Conservation (phyloP, 1,284 basidiomycete genomes). For the Vanrija sp. region DNA sequence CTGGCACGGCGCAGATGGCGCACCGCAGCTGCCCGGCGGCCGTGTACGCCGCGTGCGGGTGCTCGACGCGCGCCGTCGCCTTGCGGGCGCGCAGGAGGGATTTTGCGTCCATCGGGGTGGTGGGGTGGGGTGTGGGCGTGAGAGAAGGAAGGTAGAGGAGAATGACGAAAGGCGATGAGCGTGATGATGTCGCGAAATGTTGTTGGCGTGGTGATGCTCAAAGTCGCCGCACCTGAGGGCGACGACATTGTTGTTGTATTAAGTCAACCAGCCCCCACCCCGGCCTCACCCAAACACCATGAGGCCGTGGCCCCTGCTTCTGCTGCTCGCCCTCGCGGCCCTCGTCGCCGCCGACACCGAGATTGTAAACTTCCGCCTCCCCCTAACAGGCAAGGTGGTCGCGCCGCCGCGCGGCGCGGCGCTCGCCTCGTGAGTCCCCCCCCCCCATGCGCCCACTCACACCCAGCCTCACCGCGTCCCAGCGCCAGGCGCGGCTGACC, state of each 20-base stretch:
- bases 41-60: slow-evolving; percentile 42
- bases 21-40: slow-evolving; percentile 42
- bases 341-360: slow-evolving; percentile 34
- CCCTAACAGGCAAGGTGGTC: slow-evolving; percentile 3
- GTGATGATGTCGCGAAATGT: not conserved
- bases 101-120: slow-evolving; percentile 42
- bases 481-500: not conserved
- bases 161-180: not conserved
- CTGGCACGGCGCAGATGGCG: slow-evolving; percentile 45
- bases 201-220: too few relatives aligned
- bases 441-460: not conserved
- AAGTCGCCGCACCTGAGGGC: not conserved
- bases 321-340: not conserved
- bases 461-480: not conserved
- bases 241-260: not conserved
- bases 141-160: not conserved
- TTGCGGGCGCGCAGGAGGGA: slow-evolving; percentile 48
- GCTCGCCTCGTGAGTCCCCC: not conserved
- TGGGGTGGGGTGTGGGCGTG: not conserved
- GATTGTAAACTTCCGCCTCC: slow-evolving; percentile 36
- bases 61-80: slow-evolving; percentile 40
- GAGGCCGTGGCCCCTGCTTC: not conserved
- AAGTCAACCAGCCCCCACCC: not conserved
- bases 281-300: not conserved
- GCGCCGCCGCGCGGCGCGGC: not conserved